A percentile compares a stretch with the other conserved stretches of the same genome.
Conservation (phyloP, 2,329 filamentous ascomycete species). For the Diplodia mutila region DNA sequence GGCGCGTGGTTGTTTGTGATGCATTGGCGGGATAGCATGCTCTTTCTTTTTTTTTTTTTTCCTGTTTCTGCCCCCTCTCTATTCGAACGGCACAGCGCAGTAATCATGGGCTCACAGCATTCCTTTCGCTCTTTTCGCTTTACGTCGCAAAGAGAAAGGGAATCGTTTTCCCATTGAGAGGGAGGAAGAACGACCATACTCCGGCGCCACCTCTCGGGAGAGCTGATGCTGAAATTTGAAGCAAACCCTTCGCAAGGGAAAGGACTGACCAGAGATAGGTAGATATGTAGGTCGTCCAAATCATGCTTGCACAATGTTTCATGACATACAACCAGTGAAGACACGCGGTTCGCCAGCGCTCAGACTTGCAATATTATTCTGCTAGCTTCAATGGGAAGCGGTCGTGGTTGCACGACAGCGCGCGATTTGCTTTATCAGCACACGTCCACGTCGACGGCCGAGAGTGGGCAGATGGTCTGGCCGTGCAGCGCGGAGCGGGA, state of each 20-base stretch:
- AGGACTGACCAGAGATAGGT: neutral
- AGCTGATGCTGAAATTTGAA: neutral
- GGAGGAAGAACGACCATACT: neutral
- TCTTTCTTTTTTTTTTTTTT: neutral
- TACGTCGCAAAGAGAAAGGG: neutral
- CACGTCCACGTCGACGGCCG: neutral
- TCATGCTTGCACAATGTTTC: neutral
- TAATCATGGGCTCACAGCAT: neutral
- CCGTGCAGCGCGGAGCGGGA: neutral
- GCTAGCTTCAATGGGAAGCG: neutral
- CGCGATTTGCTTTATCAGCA: neutral
- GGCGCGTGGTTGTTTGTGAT: neutral
- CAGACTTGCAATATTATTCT: neutral
- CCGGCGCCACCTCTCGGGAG: neutral
- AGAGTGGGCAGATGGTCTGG: neutral
- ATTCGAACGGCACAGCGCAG: neutral
- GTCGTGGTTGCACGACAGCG: neutral
- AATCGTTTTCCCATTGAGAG: neutral
- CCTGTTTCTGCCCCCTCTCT: neutral
- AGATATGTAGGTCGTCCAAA: neutral
- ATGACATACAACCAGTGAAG: neutral
- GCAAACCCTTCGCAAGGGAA: no score
- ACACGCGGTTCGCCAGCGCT: neutral
- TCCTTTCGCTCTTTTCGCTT: neutral
- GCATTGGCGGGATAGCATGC: conserved; percentile 16